A percentile compares a stretch with the other conserved stretches of the same genome.
Evolutionary conservation across 108 stramenopile genomes (phyloP).

Genomic region (Pseudonitzschia pungens): DNA sequence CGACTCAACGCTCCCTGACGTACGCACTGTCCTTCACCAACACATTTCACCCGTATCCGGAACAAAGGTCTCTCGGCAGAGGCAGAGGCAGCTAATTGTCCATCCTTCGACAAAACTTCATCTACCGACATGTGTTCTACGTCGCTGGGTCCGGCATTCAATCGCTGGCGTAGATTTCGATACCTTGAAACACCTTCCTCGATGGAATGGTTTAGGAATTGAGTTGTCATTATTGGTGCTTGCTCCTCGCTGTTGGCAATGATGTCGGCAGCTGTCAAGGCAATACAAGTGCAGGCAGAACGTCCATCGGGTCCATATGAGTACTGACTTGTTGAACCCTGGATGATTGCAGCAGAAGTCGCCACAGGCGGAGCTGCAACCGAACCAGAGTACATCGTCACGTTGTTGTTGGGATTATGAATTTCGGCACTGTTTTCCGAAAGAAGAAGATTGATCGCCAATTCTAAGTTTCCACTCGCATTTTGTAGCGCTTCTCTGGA

Average conservation of each 20-base stretch:
- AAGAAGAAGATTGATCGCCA: conserved; percentile 53
- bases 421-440: conserved; percentile 17
- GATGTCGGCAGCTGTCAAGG: conserved; percentile 56
- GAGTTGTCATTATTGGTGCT: conserved; percentile 24
- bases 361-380: background rate
- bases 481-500: conserved; percentile 41
- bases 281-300: conserved; percentile 81
- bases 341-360: conserved; percentile 14
- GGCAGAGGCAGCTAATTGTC: background rate
- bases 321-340: conserved; percentile 64
- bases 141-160: background rate
- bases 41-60: conserved; percentile 11
- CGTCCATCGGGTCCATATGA: conserved; percentile 46
- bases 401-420: background rate
- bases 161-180: background rate
- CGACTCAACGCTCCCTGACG: conserved; percentile 69
- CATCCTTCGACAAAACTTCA: conserved; percentile 49
- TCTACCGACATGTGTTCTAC: conserved; percentile 77
- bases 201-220: conserved; percentile 48
- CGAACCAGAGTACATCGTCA: conserved; percentile 1
- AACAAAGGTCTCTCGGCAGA: background rate
- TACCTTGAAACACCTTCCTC: conserved; percentile 45
- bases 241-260: conserved; percentile 28
- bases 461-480: conserved; percentile 55
- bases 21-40: conserved; percentile 31